Conservation (phyloP, 345 rosid species). For the Viola odorata region DNA sequence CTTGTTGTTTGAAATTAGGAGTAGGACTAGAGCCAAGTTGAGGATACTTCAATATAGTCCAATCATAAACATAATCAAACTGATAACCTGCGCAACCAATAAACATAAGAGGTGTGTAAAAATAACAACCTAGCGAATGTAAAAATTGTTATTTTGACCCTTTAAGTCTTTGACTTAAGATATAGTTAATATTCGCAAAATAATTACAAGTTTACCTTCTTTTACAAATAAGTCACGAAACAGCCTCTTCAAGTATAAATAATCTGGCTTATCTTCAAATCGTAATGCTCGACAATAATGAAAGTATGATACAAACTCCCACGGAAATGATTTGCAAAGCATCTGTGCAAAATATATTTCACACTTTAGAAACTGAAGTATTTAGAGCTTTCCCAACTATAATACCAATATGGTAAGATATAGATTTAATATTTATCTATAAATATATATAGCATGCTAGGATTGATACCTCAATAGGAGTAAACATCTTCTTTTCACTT, state of each 20-base stretch:
- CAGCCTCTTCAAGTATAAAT: slow-evolving; percentile 25
- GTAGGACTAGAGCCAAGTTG: slow-evolving; percentile 25
- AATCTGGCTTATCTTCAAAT: slow-evolving; percentile 29
- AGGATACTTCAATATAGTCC: slow-evolving; percentile 26
- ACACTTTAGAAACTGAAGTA: background rate
- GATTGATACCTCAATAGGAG: slow-evolving; percentile 23
- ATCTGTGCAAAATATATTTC: slow-evolving; percentile 9
- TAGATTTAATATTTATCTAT: too few species aligned
- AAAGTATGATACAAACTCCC: slow-evolving; percentile 28
- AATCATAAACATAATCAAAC: slow-evolving; percentile 22
- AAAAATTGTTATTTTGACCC: too few species aligned
- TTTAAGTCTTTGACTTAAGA: too few species aligned
- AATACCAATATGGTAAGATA: background rate
- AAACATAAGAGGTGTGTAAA: too few species aligned
- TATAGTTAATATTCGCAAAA: too few species aligned
- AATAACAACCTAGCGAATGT: too few species aligned
- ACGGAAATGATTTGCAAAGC: slow-evolving; percentile 28
- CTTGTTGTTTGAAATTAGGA: slow-evolving; percentile 21
- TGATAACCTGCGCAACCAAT: slow-evolving; percentile 17
- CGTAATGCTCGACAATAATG: slow-evolving; percentile 26
- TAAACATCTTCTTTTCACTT: slow-evolving; percentile 27
- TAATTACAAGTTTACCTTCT: slow-evolving; percentile 27
- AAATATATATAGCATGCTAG: too few species aligned
- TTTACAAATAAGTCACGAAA: slow-evolving; percentile 25
- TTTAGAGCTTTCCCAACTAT: background rate